Evolutionary conservation across 371 early-diverging fungal species (phyloP).

Genomic region (Actinomortierella wolfii): DNA sequence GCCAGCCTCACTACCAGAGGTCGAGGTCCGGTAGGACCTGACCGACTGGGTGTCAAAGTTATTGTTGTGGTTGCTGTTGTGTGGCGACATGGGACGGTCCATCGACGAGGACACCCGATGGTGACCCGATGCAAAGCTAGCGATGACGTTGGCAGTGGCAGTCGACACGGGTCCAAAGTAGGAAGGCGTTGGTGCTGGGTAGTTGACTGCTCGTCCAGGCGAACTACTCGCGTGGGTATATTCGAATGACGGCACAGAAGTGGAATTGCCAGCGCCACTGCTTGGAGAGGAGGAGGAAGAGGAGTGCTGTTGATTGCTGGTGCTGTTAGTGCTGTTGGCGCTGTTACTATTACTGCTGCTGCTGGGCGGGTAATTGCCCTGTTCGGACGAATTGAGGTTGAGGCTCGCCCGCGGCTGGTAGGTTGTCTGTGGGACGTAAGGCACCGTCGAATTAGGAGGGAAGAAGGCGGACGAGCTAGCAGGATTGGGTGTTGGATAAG

Average conservation of each 20-base stretch:
- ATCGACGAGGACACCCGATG: constrained; percentile 23
- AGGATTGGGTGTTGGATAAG: constrained; percentile 28
- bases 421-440: constrained; percentile 30
- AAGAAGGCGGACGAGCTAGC: constrained; percentile 20
- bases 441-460: constrained; percentile 4
- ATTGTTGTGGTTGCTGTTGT: constrained; percentile 9
- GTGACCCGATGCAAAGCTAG: constrained; percentile 14
- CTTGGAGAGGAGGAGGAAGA: too few relatives aligned
- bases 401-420: constrained; percentile 31
- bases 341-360: constrained; percentile 15
- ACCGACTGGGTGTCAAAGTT: constrained; percentile 34
- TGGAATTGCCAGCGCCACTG: too few relatives aligned
- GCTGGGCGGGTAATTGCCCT: constrained; percentile 29
- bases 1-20: constrained; percentile 40
- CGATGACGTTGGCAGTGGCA: constrained; percentile 12
- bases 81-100: constrained; percentile 25
- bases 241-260: too few relatives aligned
- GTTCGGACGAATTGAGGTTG: constrained; percentile 22
- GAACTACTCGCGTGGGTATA: too few relatives aligned
- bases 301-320: background rate
- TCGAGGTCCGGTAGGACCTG: constrained; percentile 28
- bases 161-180: constrained; percentile 35
- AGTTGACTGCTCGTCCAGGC: too few relatives aligned
- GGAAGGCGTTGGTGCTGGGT: background rate
- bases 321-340: background rate